A percentile compares a stretch with the other conserved stretches of the same genome.
phyloP scores from a whole-genome alignment of 2,329 filamentous ascomycete genomes.

The Salinomyces thailandicus region DNA sequence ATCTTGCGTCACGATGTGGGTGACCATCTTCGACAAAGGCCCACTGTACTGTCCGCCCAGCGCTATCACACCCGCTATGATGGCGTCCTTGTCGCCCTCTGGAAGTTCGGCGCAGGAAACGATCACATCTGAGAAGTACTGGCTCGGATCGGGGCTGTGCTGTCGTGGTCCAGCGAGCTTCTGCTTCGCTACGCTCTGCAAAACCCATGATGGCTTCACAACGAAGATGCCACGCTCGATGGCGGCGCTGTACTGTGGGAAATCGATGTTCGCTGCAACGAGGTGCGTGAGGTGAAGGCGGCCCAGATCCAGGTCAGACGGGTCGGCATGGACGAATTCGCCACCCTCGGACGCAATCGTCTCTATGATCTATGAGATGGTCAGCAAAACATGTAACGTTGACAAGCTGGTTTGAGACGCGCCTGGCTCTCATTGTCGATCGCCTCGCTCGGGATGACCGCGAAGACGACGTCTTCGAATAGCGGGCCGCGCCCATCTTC shows the following conservation, averaged over 20 bases:
- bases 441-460: conserved; percentile 32
- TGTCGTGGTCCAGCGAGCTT: conserved; percentile 70
- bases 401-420: not conserved
- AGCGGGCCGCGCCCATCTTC: conserved; percentile 11
- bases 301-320: conserved; percentile 24
- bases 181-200: conserved; percentile 54
- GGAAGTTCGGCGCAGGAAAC: conserved; percentile 79
- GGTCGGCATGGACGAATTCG: conserved; percentile 32
- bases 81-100: conserved; percentile 77
- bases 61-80: conserved; percentile 78
- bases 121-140: conserved; percentile 79
- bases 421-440: conserved; percentile 8
- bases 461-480: conserved; percentile 32
- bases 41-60: conserved; percentile 75
- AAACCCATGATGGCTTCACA: conserved; percentile 72
- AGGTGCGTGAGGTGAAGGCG: conserved; percentile 50
- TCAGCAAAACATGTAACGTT: not conserved
- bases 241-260: conserved; percentile 70
- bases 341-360: conserved; percentile 41
- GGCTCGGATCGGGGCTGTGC: conserved; percentile 79
- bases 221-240: conserved; percentile 72
- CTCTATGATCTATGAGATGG: conserved; percentile 35
- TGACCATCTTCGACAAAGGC: conserved; percentile 61
- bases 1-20: conserved; percentile 77
- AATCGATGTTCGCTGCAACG: conserved; percentile 72